Percentiles rank a stretch among this genome's conserved stretches.
phyloP scores from a whole-genome alignment of 208 protist species.

The Leishmania aethiopica region DNA sequence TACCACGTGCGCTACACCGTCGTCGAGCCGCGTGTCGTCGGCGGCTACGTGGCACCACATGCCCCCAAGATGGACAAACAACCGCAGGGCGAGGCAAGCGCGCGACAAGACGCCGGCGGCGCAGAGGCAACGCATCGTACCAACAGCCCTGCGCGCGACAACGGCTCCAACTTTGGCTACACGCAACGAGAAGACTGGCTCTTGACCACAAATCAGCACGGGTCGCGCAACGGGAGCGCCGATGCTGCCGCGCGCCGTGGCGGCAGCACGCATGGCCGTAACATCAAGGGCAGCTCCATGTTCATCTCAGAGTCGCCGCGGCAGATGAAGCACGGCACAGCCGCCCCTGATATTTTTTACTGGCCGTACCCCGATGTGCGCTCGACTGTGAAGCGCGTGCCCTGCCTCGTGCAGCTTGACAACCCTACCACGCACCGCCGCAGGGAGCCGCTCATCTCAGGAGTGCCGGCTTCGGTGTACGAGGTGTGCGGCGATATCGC shows the following conservation, averaged over 20 bases:
- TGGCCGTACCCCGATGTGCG: constrained; percentile 80
- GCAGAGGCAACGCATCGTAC: background rate
- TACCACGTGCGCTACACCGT: constrained; percentile 66
- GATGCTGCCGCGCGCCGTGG: background rate
- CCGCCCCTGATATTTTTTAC: constrained; percentile 70
- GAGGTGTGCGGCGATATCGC: constrained; percentile 63
- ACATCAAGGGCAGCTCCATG: constrained; percentile 68
- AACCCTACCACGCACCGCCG: constrained; percentile 40
- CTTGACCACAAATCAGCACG: background rate
- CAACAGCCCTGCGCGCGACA: background rate
- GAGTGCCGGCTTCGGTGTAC: constrained; percentile 63
- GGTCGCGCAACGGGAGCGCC: constrained; percentile 5
- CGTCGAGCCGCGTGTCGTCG: constrained; percentile 65
- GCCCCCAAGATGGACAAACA: background rate
- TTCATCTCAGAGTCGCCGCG: constrained; percentile 63
- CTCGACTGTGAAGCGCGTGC: constrained; percentile 54
- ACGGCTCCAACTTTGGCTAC: background rate
- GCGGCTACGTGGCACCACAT: constrained; percentile 63
- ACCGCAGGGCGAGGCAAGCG: background rate
- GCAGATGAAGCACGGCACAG: constrained; percentile 30
- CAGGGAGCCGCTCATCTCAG: constrained; percentile 43
- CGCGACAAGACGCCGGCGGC: background rate
- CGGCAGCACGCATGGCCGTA: constrained; percentile 27
- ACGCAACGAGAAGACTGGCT: constrained; percentile 16
- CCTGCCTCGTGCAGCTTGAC: constrained; percentile 50